Evolutionary conservation across 192 early-diverging fungal species (phyloP).

Genomic region (Umbelopsis ramanniana): DNA sequence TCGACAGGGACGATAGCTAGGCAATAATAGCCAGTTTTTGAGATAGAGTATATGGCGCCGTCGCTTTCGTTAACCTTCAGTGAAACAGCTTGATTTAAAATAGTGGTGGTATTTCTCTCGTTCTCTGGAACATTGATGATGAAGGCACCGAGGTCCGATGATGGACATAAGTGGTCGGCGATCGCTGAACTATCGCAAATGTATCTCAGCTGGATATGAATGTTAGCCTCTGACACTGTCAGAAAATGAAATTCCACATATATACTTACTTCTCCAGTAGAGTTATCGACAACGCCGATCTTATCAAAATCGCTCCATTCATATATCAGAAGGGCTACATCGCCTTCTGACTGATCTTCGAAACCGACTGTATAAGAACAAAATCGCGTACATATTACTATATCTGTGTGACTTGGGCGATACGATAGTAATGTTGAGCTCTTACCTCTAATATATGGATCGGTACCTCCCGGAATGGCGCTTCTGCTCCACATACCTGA

Average conservation of each 20-base stretch:
- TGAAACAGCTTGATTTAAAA: conserved; percentile 38
- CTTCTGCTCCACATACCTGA: conserved; percentile 40
- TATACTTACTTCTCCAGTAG: conserved; percentile 25
- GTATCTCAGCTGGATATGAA: conserved; percentile 37
- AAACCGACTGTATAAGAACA: conserved; percentile 31
- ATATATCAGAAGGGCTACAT: conserved; percentile 48
- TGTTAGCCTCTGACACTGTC: not conserved
- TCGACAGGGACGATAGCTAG: conserved; percentile 51
- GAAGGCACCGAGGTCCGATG: conserved; percentile 55
- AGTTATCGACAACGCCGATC: conserved; percentile 41
- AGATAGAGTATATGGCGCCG: conserved; percentile 65
- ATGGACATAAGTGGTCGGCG: conserved; percentile 53
- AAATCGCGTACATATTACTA: not conserved
- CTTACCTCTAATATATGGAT: conserved; percentile 44
- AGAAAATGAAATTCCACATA: not conserved
- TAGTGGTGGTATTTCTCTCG: conserved; percentile 32
- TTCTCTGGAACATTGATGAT: conserved; percentile 55
- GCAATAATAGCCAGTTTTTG: conserved; percentile 88
- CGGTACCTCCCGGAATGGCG: conserved; percentile 41
- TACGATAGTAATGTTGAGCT: not conserved
- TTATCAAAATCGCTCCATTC: conserved; percentile 50
- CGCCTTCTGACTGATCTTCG: conserved; percentile 35
- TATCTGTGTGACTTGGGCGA: not conserved
- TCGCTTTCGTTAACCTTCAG: conserved; percentile 45
- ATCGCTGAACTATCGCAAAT: conserved; percentile 63